Evolutionary conservation across 2,329 filamentous ascomycete genomes (phyloP), one percentile per base, ranked within the genome.

Genomic region (Ophiostoma angusticollis): DNA sequence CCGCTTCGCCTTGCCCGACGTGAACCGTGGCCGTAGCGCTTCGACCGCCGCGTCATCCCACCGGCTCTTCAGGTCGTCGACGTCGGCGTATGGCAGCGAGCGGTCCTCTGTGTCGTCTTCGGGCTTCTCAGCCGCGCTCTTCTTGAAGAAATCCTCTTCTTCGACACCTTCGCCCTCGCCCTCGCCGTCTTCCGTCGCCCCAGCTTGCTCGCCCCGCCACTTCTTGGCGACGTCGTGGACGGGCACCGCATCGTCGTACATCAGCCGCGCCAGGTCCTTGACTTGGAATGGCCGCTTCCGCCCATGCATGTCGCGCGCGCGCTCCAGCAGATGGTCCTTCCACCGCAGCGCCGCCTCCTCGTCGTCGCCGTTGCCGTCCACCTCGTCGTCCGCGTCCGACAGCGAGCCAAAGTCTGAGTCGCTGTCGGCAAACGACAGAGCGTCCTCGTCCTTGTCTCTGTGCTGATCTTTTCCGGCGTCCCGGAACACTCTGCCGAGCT

Each of bases 321-420:
- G 84, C 42, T 80, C 78, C 9, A 74, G 62, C 55, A 98, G 72
- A 50, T 93, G 87, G 18, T 82, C 74, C 58, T 98, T 98, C 93
- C 93, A 98, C 31, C 77, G 72, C 17, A 84, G 51, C 3, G 71
- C 78, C 3, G 78, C 80, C 28, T 81, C 61, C 13, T 67, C 64
- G 14, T 65, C 63, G 29, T 74, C 72, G n/a, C 74, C 69, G 0
- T 64, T 59, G 4, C 61, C 64, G 1, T 64, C 63, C 30, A 73
- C 72, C n/a, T 74, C 69, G 1, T 65, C 60, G 5, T 61, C 65
- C 0, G 58, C 59, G 2, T 64, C 63, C 3, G 84, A 93, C 46
- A 95, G 60, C 4, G 89, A 94, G 6, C 91, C 91, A 5, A 98
- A 69, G 55, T 98, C 93, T 0, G 91, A 98, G 58, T 98, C 93